Evolutionary conservation across 148 eudicot species (phyloP).

Genomic region (Nepenthes gracilis): DNA sequence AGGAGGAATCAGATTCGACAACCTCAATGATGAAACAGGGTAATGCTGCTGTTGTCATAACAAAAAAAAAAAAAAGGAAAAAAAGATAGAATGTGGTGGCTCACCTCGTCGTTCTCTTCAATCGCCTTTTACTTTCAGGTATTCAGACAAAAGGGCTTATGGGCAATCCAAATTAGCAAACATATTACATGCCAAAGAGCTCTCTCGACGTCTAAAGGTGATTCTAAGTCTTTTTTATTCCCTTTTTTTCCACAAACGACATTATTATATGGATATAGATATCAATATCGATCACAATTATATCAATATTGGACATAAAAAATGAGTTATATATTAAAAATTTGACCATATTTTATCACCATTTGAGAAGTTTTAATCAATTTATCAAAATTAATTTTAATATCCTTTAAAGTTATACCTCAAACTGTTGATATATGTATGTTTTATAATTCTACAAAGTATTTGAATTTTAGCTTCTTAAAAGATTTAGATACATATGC

Average conservation of each 20-base stretch:
- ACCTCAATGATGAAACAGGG: slow-evolving; percentile 45
- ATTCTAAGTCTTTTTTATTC: not conserved
- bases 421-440: too few species aligned
- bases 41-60: slow-evolving; percentile 4
- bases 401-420: too few species aligned
- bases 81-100: not conserved
- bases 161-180: slow-evolving; percentile 85
- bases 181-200: slow-evolving; percentile 63
- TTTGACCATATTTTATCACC: too few species aligned
- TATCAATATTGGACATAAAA: too few species aligned
- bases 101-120: not conserved
- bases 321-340: too few species aligned
- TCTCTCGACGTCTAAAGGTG: slow-evolving; percentile 69
- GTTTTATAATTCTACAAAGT: not conserved
- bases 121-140: slow-evolving; percentile 23
- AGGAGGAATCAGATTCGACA: slow-evolving; percentile 41
- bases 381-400: too few species aligned
- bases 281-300: too few species aligned
- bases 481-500: too few species aligned
- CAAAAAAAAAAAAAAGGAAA: too few species aligned
- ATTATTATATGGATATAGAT: not conserved
- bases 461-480: not conserved
- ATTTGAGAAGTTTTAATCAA: too few species aligned
- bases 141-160: slow-evolving; percentile 68
- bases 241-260: not conserved